phyloP scores from a whole-genome alignment of 345 rosid species.

The Melaleuca quinquenervia region DNA sequence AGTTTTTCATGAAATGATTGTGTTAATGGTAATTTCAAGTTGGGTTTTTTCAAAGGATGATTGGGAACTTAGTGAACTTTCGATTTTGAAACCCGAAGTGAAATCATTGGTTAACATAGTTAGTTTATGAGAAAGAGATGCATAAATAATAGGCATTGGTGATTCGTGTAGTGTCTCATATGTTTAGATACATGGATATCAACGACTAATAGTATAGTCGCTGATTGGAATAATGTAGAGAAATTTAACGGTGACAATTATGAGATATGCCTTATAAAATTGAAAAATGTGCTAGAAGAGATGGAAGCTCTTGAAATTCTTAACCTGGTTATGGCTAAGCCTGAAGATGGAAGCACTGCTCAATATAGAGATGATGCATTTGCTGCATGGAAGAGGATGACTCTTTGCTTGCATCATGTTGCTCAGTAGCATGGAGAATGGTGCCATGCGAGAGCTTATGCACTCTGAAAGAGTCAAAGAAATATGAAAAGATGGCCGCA shows the following conservation, averaged over 20 bases:
- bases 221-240: not conserved
- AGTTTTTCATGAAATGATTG: no score
- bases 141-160: no score
- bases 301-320: not conserved
- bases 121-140: no score
- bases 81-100: no score
- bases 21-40: no score
- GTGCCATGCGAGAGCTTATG: not conserved
- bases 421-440: not conserved
- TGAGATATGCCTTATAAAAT: not conserved
- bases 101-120: no score
- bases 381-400: not conserved
- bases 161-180: no score
- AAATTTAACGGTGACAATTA: not conserved
- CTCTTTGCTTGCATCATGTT: not conserved
- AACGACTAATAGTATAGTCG: not conserved
- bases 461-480: no score
- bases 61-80: no score
- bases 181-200: no score
- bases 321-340: not conserved
- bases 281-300: not conserved
- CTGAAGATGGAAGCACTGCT: not conserved
- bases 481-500: not conserved
- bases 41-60: no score
- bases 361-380: not conserved